A percentile compares a stretch with the other conserved stretches of the same genome.
Evolutionary conservation across 2,329 filamentous ascomycete species (phyloP).

Genomic region (Diaporthe humulicola): DNA sequence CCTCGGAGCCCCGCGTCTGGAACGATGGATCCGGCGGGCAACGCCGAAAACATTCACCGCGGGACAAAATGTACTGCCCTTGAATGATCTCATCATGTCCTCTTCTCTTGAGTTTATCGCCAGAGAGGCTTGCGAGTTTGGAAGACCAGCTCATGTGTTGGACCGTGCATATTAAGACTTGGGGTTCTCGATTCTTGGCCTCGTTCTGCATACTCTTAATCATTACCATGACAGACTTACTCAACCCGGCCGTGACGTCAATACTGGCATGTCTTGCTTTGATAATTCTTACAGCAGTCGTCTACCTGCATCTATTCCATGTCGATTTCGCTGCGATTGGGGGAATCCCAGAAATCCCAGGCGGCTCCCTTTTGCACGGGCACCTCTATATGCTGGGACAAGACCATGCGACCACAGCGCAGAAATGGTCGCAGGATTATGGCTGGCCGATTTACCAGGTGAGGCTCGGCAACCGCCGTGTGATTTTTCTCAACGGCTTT

Average conservation of each 20-base stretch:
- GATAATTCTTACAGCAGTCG: neutral
- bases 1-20: conserved; percentile 6
- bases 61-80: neutral
- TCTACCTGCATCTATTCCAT: conserved; percentile 29
- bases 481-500: conserved; percentile 26
- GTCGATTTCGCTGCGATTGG: conserved; percentile 13
- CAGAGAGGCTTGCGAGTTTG: neutral
- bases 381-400: conserved; percentile 29
- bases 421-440: conserved; percentile 21
- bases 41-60: neutral
- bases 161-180: neutral
- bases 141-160: neutral
- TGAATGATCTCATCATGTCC: neutral
- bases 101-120: neutral
- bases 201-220: neutral
- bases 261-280: neutral
- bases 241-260: no score
- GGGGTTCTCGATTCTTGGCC: neutral
- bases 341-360: conserved; percentile 21
- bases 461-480: conserved; percentile 28
- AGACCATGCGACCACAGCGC: conserved; percentile 28
- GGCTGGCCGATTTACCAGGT: conserved; percentile 32
- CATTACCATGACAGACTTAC: conserved; percentile 1
- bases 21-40: neutral
- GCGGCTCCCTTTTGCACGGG: conserved; percentile 24